These are phyloP conservation scores for Fraxinus velutina DNA, from an alignment of 305 asterid species.

Conservation along the genomic window DNA sequence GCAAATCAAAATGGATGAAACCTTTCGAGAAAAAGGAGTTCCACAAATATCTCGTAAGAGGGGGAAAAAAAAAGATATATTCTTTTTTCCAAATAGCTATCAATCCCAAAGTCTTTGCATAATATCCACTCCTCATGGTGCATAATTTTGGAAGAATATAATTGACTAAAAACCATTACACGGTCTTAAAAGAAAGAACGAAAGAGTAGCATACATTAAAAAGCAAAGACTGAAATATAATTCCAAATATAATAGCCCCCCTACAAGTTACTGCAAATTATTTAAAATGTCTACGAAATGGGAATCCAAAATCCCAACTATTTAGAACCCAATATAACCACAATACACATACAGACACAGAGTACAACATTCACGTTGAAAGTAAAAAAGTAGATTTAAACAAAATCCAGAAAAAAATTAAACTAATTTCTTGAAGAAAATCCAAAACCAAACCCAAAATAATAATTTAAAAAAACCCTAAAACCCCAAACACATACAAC, in stretches of 20 bases:
- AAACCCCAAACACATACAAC: background rate
- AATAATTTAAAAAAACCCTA: background rate
- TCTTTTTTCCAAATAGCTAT: background rate
- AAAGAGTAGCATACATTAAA: background rate
- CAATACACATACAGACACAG: background rate
- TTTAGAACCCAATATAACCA: background rate
- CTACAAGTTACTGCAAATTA: background rate
- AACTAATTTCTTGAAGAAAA: background rate
- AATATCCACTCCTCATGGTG: background rate
- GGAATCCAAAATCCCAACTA: conserved; percentile 5
- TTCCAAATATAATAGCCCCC: background rate
- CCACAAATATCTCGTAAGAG: background rate
- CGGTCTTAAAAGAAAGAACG: background rate
- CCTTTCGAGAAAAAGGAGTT: background rate
- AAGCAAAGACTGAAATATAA: background rate
- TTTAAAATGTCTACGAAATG: background rate
- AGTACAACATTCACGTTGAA: background rate
- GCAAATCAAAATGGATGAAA: background rate
- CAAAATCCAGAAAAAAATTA: background rate
- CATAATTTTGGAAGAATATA: background rate
- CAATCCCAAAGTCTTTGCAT: background rate
- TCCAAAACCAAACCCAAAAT: background rate
- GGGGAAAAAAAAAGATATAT: background rate
- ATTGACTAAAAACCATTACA: background rate
- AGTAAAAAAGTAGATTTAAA: background rate